Evolutionary conservation across 140 eudicot genomes (phyloP), one percentile per base, ranked within the genome.

Genomic region (Stevia rebaudiana): DNA sequence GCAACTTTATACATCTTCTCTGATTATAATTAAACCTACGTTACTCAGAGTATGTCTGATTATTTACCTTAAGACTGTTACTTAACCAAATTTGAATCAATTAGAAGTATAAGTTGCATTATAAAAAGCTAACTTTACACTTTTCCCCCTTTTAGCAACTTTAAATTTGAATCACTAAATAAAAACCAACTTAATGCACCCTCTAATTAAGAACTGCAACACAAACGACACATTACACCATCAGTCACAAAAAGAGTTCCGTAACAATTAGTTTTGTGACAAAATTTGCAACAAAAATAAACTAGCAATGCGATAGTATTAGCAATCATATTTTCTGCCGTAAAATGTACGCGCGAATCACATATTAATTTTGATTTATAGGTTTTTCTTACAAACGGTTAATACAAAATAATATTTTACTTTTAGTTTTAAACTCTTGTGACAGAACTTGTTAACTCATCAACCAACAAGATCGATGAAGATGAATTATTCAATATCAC

Each of bases 401-500:
- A 46, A 46, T 16, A 46, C 10, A 46, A 46, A 46, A 17, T 46
- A 11, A 44, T n/a, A 44, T 44, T 15, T 44, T 1, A 15, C 3
- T 44, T 44, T 44, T 44, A 33, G 37, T 33, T 33, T 8, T 33
- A 33, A 33, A 33, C 33, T 28, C 5, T 1, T 33, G 37, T 33
- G 37, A 33, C 37, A 5, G 33, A 28, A 28, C 3, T 28, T 1
- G 3, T 1, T 2, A 28, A 28, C 33, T 28, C 33, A n/a, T n/a
- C 0, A 7, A 36, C 41, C 41, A 5, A 10, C 41, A 36, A 36
- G 41, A 4, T 36, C 41, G 41, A 36, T 36, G 41, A 36, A 36
- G 41, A 36, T 36, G 41, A 36, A 36, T 42, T 28, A 63, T 67
- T 67, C 70, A 74, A 74, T 59, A 21, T 17, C 19, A 67, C 39